A percentile compares a stretch with the other conserved stretches of the same genome.
phyloP scores from a whole-genome alignment of 805 yeast genomes.

The Saccharomycopsis capsularis region DNA sequence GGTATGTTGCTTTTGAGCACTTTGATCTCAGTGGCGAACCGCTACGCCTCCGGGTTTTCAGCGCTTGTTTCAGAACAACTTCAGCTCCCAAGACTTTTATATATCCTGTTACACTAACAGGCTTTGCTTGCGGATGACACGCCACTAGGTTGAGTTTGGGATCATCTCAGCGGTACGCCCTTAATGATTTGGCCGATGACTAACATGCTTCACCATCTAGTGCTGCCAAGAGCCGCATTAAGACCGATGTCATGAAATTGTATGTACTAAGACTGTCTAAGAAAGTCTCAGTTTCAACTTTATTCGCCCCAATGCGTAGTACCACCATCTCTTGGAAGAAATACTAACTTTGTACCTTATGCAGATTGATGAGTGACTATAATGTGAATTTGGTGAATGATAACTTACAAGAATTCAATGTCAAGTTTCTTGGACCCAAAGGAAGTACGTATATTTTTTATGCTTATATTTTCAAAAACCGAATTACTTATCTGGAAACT shows the following conservation, averaged over 20 bases:
- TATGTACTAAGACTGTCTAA: no score
- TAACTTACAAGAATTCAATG: slow-evolving; percentile 78
- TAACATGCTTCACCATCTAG: slow-evolving; percentile 27
- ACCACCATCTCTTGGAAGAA: background rate
- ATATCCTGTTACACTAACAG: no score
- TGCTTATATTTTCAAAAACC: background rate
- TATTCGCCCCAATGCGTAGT: background rate
- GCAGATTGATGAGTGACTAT: slow-evolving; percentile 77
- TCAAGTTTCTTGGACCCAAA: slow-evolving; percentile 78
- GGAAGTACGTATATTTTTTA: slow-evolving; percentile 36
- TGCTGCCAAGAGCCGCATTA: slow-evolving; percentile 73
- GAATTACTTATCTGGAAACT: no score
- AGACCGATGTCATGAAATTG: slow-evolving; percentile 93
- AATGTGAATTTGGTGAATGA: slow-evolving; percentile 80
- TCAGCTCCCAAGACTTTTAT: no score
- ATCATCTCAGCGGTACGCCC: no score
- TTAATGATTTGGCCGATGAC: no score
- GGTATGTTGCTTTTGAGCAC: no score
- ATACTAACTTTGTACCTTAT: background rate
- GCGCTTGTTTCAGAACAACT: no score
- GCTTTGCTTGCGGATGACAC: no score
- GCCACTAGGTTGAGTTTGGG: no score
- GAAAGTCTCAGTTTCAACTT: background rate
- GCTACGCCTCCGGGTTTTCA: no score
- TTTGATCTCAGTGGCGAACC: no score